phyloP scores from a whole-genome alignment of 108 stramenopile species.

The Nannochloropsis granulata region DNA sequence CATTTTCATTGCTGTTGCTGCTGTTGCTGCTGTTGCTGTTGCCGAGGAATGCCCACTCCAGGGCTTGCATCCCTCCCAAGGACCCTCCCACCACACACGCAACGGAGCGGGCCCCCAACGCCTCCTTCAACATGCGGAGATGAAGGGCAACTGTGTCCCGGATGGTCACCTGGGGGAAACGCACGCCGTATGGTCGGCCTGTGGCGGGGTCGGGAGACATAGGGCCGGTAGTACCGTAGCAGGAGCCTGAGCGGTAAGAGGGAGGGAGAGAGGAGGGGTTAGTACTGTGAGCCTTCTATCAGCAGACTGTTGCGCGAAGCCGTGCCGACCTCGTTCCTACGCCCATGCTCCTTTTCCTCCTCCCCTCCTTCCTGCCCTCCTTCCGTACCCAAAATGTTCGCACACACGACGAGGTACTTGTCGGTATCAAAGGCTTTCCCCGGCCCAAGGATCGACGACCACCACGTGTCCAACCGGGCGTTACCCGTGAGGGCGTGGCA shows the following conservation, averaged over 20 bases:
- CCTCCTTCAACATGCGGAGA: constrained; percentile 52
- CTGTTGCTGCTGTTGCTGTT: background rate
- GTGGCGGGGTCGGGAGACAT: constrained; percentile 44
- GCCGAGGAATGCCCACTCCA: constrained; percentile 72
- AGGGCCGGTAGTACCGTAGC: constrained; percentile 67
- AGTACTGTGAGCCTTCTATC: background rate
- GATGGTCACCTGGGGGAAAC: constrained; percentile 72
- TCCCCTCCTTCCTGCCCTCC: background rate
- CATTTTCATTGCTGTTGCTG: background rate
- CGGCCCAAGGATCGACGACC: constrained; percentile 68
- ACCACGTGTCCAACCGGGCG: constrained; percentile 75
- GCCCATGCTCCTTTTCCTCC: background rate
- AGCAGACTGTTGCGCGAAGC: background rate
- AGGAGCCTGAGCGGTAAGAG: constrained; percentile 25
- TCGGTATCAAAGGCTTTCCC: constrained; percentile 74
- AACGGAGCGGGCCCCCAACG: constrained; percentile 50
- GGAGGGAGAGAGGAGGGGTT: background rate
- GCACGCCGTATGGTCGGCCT: constrained; percentile 48
- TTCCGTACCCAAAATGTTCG: constrained; percentile 55
- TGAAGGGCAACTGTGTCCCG: constrained; percentile 71
- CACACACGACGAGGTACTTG: constrained; percentile 72
- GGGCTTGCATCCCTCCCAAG: constrained; percentile 86
- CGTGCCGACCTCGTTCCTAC: too few relatives aligned
- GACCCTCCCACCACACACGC: constrained; percentile 77
- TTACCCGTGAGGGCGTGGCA: constrained; percentile 92